Conservation (phyloP, 2,329 filamentous ascomycete species). For the Zymoseptoria brevis region DNA sequence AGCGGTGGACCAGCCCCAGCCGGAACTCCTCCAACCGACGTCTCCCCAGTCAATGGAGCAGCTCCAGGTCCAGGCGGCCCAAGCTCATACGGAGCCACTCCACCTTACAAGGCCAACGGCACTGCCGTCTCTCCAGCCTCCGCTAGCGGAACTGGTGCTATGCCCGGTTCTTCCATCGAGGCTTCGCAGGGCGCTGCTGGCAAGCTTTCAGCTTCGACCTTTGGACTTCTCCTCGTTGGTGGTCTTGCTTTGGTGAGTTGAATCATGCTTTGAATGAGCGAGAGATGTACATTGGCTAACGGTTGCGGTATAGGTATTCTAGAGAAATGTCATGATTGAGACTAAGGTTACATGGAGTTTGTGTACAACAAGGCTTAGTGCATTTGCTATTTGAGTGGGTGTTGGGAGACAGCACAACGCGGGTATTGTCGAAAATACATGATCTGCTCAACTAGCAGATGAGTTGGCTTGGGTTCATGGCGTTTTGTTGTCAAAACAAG, state of each 20-base stretch:
- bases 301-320: background rate
- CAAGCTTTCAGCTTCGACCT: slow-evolving; percentile 6
- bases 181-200: slow-evolving; percentile 4
- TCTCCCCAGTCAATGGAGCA: background rate
- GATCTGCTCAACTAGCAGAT: background rate
- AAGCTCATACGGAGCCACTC: background rate
- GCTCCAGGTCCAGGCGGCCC: background rate
- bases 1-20: too few species aligned
- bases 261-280: background rate
- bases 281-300: background rate
- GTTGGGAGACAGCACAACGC: background rate
- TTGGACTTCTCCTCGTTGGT: slow-evolving; percentile 11
- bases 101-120: slow-evolving; percentile 5
- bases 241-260: slow-evolving; percentile 10
- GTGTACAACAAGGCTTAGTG: too few species aligned
- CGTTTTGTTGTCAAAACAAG: background rate
- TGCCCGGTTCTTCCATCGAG: slow-evolving; percentile 1
- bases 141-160: slow-evolving; percentile 6
- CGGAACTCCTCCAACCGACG: background rate
- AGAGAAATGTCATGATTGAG: background rate
- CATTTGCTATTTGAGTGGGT: too few species aligned
- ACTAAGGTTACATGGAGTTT: too few species aligned
- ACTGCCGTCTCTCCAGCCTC: slow-evolving; percentile 4
- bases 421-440: background rate
- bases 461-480: background rate